Evolutionary conservation across 1,284 basidiomycete species (phyloP).

Genomic region (Polyporus tsugae): DNA sequence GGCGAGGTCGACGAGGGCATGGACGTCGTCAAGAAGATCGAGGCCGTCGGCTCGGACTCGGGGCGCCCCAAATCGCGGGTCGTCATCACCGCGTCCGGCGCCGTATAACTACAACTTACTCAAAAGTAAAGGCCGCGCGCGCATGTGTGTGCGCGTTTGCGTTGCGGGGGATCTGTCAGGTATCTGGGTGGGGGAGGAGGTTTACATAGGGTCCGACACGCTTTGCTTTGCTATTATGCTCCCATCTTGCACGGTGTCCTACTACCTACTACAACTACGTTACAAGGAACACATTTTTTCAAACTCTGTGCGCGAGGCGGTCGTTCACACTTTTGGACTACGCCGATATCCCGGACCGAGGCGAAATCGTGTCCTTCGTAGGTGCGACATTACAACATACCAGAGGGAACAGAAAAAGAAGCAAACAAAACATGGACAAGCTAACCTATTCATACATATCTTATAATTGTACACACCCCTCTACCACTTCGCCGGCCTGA

Average conservation of each 20-base stretch:
- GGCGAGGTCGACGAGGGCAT: conserved; percentile 85
- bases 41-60: conserved; percentile 64
- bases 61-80: conserved; percentile 65
- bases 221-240: conserved; percentile 1
- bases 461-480: not conserved
- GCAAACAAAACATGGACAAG: not conserved
- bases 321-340: not conserved
- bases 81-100: conserved; percentile 71
- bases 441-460: not conserved
- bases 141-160: not conserved
- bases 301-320: not conserved
- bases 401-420: not conserved
- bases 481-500: conserved; percentile 11
- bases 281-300: not conserved
- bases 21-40: conserved; percentile 81
- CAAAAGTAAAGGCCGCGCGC: too few relatives aligned
- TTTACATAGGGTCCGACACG: not conserved
- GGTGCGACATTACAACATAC: not conserved
- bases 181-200: not conserved
- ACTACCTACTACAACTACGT: not conserved
- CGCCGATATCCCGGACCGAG: not conserved
- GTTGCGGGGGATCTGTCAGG: not conserved
- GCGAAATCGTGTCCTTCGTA: not conserved
- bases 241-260: not conserved
- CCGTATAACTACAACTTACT: not conserved